These are phyloP conservation scores for Suillus plorans DNA, from an alignment of 768 basidiomycete species.

Conservation along the genomic window DNA sequence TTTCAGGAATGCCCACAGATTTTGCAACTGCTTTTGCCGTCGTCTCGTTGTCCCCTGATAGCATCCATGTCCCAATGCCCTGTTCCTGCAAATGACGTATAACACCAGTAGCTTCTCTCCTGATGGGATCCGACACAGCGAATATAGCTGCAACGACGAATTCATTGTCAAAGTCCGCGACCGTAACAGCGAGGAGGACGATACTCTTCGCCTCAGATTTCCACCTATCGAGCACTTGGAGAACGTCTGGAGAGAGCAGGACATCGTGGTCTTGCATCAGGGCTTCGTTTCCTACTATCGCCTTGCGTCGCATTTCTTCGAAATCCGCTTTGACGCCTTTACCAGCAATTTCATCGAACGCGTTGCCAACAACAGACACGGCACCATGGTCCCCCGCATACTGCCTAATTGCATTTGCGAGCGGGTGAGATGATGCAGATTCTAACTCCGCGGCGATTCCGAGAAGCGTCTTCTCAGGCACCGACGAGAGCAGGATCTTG, in stretches of 20 bases:
- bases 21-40: conserved; percentile 74
- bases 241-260: conserved; percentile 29
- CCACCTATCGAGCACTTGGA: conserved; percentile 48
- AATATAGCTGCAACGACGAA: conserved; percentile 50
- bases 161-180: conserved; percentile 3
- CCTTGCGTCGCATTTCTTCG: conserved; percentile 35
- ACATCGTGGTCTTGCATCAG: conserved; percentile 56
- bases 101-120: conserved; percentile 57
- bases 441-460: conserved; percentile 59
- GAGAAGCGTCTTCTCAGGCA: conserved; percentile 35
- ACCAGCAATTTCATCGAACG: conserved; percentile 63
- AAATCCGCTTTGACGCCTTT: conserved; percentile 60
- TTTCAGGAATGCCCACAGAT: conserved; percentile 61
- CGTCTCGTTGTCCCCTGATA: conserved; percentile 72
- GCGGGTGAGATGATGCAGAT: conserved; percentile 59
- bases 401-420: conserved; percentile 57
- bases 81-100: conserved; percentile 50
- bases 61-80: conserved; percentile 71
- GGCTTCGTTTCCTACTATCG: conserved; percentile 68
- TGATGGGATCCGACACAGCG: conserved; percentile 62
- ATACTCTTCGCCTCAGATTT: conserved; percentile 70
- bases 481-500: conserved; percentile 27
- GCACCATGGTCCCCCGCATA: conserved; percentile 42
- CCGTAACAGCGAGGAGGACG: conserved; percentile 52
- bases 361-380: conserved; percentile 28